These are phyloP conservation scores for Selaginella tamariscina DNA, from an alignment of 75 land plant species.

Conservation along the genomic window DNA sequence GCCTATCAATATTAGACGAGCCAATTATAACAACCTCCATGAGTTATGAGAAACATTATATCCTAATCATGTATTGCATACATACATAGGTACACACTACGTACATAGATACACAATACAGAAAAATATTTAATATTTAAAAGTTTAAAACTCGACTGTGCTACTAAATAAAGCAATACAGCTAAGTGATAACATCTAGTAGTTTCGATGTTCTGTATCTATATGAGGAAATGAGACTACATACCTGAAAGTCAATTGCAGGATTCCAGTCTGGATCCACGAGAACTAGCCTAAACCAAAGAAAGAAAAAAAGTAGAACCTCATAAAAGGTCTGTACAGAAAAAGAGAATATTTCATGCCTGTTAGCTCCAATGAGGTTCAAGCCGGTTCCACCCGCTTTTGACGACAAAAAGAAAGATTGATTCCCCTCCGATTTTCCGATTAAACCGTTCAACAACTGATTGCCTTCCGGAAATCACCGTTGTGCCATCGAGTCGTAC, in stretches of 20 bases:
- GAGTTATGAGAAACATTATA: no score
- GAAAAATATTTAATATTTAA: no score
- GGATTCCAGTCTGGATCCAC: constrained; percentile 50
- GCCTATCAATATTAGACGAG: constrained; percentile 17
- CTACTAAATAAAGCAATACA: no score
- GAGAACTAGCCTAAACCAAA: constrained; percentile 29
- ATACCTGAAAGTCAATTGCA: constrained; percentile 42
- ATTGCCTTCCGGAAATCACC: constrained; percentile 23
- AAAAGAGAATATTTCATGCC: constrained; percentile 10
- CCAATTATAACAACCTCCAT: no score
- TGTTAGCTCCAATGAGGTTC: constrained; percentile 36
- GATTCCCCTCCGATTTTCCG: constrained; percentile 23
- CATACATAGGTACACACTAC: no score
- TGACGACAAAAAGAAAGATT: constrained; percentile 35
- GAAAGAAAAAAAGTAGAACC: neutral
- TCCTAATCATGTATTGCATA: no score
- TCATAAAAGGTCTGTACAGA: neutral
- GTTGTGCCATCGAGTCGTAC: constrained; percentile 39
- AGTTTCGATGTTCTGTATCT: no score
- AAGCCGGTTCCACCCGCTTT: constrained; percentile 42
- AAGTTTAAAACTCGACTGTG: no score
- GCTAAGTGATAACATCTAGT: no score
- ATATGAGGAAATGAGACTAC: constrained; percentile 1
- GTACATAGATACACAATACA: no score
- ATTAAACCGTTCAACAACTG: constrained; percentile 35